A percentile compares a stretch with the other conserved stretches of the same genome.
Evolutionary conservation across 345 rosid genomes (phyloP).

Genomic region (Atalantia buxifolia): DNA sequence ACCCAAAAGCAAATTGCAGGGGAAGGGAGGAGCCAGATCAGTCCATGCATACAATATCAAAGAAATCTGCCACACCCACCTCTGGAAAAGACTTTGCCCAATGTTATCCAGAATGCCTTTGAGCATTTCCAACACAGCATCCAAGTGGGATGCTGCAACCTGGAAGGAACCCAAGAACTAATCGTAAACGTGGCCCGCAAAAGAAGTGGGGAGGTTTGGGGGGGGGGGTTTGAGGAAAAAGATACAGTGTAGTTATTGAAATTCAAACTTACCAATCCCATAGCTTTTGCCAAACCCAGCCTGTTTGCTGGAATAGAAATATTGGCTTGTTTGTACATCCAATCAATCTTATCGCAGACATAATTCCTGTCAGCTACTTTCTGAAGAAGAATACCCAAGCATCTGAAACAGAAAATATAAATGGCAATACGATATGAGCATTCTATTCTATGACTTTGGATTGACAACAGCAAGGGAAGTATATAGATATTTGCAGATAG

Average conservation of each 20-base stretch:
- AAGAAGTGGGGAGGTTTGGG: neutral
- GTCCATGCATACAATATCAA: neutral
- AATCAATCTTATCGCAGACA: slow-evolving; percentile 79
- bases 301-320: slow-evolving; percentile 81
- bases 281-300: slow-evolving; percentile 97
- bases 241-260: slow-evolving; percentile 10
- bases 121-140: slow-evolving; percentile 87
- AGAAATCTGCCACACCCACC: slow-evolving; percentile 40
- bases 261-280: slow-evolving; percentile 70
- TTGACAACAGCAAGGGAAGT: neutral
- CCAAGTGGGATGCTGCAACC: slow-evolving; percentile 99
- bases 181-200: slow-evolving; percentile 1
- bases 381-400: slow-evolving; percentile 91
- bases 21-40: neutral
- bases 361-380: slow-evolving; percentile 79
- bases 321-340: slow-evolving; percentile 86
- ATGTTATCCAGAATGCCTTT: slow-evolving; percentile 81
- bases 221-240: neutral
- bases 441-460: neutral
- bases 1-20: neutral
- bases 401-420: slow-evolving; percentile 44
- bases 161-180: slow-evolving; percentile 31
- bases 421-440: slow-evolving; percentile 3
- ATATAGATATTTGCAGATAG: neutral
- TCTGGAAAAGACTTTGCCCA: slow-evolving; percentile 74